These are phyloP conservation scores for Colletotrichum shisoi DNA, from an alignment of 2,329 filamentous ascomycete genomes.

Conservation along the genomic window DNA sequence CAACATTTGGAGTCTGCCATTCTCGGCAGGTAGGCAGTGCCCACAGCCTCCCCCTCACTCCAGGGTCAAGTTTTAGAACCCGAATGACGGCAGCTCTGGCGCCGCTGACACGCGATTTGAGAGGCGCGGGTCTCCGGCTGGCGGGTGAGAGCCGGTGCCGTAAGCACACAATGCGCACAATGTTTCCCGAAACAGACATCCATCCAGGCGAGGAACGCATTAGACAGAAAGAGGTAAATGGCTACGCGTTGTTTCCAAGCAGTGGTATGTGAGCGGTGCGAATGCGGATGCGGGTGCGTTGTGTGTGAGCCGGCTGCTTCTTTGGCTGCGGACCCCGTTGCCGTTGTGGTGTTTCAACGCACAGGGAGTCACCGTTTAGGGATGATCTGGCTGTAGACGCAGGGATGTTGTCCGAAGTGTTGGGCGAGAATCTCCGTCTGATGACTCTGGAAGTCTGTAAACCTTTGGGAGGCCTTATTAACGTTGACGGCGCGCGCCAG, in stretches of 20 bases:
- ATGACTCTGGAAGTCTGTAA: background rate
- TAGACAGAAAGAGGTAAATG: slow-evolving; percentile 5
- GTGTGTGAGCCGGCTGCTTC: slow-evolving; percentile 26
- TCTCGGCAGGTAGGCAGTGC: background rate
- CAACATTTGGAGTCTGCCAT: slow-evolving; percentile 6
- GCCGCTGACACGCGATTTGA: slow-evolving; percentile 2
- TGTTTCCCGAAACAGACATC: slow-evolving; percentile 33
- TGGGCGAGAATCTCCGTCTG: slow-evolving; percentile 28
- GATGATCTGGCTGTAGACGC: slow-evolving; percentile 17
- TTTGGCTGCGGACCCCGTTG: slow-evolving; percentile 14
- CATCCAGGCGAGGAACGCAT: slow-evolving; percentile 25
- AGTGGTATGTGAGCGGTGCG: slow-evolving; percentile 13
- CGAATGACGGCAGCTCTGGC: background rate
- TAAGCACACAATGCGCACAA: slow-evolving; percentile 24
- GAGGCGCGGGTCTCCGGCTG: slow-evolving; percentile 9
- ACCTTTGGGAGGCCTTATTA: slow-evolving; percentile 25
- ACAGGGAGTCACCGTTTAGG: slow-evolving; percentile 30
- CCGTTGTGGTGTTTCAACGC: slow-evolving; percentile 34
- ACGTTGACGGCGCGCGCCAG: slow-evolving; percentile 15
- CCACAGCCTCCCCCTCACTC: background rate
- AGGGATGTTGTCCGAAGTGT: slow-evolving; percentile 16
- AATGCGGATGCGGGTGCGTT: slow-evolving; percentile 33
- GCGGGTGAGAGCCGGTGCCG: background rate
- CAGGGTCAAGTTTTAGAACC: background rate
- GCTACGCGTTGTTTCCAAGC: slow-evolving; percentile 2